phyloP scores from a whole-genome alignment of 805 yeast species.

The Wilhelminamyces savonicus region DNA sequence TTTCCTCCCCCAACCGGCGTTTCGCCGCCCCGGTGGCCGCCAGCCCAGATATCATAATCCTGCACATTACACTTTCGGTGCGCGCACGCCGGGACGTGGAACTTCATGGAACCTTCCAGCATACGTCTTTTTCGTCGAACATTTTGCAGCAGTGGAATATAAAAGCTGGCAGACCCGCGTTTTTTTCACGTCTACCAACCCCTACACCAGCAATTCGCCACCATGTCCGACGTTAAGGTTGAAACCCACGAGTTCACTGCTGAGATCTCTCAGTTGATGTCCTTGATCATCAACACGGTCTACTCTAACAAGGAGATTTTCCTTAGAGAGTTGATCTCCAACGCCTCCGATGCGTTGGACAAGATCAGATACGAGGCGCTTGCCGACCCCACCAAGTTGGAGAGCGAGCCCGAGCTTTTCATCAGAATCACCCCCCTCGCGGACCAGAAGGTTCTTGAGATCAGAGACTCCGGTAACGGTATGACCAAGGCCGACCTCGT shows the following conservation, averaged over 20 bases:
- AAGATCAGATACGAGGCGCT: slow-evolving; percentile 96
- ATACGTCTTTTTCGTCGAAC: no score
- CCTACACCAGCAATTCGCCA: no score
- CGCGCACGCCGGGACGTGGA: no score
- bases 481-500: slow-evolving; percentile 99
- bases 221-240: slow-evolving; percentile 47
- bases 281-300: slow-evolving; percentile 99
- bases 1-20: no score
- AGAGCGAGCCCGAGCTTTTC: slow-evolving; percentile 92
- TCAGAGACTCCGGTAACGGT: slow-evolving; percentile 99
- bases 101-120: no score
- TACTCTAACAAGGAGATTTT: slow-evolving; percentile 99
- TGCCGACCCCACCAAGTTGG: slow-evolving; percentile 86
- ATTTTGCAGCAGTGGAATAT: no score
- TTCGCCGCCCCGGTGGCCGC: no score
- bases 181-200: no score
- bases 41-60: no score
- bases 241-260: slow-evolving; percentile 98
- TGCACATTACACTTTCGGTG: no score
- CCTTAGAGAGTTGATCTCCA: slow-evolving; percentile 97
- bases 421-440: slow-evolving; percentile 97
- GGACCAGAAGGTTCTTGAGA: slow-evolving; percentile 88
- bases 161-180: no score
- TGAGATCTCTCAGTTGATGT: slow-evolving; percentile 99
- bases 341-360: slow-evolving; percentile 98